These are phyloP conservation scores for Coccomyxa sp. DNA, from an alignment of 139 green algal species.

Conservation along the genomic window DNA sequence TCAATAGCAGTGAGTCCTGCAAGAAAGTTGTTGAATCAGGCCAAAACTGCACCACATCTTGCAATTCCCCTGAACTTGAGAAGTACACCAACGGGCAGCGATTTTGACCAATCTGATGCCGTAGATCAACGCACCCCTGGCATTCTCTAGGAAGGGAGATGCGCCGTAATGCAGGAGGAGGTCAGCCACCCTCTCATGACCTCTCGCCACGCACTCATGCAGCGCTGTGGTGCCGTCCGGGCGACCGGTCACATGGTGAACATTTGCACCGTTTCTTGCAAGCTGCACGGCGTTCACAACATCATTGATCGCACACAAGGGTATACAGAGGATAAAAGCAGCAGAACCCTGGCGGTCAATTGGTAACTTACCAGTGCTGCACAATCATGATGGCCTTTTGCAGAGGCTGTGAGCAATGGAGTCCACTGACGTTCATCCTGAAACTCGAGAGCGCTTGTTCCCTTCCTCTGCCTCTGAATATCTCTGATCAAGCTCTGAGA, in stretches of 20 bases:
- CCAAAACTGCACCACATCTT: background rate
- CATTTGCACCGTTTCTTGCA: conserved; percentile 13
- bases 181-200: conserved; percentile 26
- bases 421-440: background rate
- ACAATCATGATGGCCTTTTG: background rate
- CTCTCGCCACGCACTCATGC: conserved; percentile 35
- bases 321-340: too few species aligned
- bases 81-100: too few species aligned
- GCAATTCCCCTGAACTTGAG: too few species aligned
- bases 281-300: conserved; percentile 8
- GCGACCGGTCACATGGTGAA: conserved; percentile 11
- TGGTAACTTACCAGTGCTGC: background rate
- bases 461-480: background rate
- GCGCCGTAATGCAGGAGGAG: conserved; percentile 31
- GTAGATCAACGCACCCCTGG: background rate
- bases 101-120: too few species aligned
- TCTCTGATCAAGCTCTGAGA: background rate
- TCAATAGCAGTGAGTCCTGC: conserved; percentile 40
- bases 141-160: conserved; percentile 47
- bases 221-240: conserved; percentile 24
- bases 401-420: background rate
- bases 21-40: background rate
- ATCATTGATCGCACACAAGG: background rate
- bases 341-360: background rate
- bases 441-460: background rate